phyloP scores from a whole-genome alignment of 2,329 filamentous ascomycete species.

The Monilinia polystroma region DNA sequence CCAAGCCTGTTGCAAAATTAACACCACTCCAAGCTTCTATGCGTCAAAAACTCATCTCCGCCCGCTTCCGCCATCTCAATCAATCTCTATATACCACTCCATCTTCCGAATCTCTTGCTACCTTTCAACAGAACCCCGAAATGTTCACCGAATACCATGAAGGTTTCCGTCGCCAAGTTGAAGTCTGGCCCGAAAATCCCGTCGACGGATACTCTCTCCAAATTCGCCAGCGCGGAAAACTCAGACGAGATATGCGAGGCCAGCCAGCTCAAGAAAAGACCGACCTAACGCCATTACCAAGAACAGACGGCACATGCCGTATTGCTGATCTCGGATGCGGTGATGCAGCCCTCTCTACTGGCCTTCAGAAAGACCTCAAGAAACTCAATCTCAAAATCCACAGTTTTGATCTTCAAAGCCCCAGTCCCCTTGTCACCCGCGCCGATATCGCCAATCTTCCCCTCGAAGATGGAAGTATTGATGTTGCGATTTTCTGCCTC shows the following conservation, averaged over 20 bases:
- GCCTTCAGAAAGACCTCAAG: slow-evolving; percentile 61
- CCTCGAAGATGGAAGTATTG: slow-evolving; percentile 69
- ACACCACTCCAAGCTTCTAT: slow-evolving; percentile 93
- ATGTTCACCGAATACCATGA: slow-evolving; percentile 97
- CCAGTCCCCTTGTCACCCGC: slow-evolving; percentile 73
- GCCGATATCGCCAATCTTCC: slow-evolving; percentile 88
- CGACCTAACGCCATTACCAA: slow-evolving; percentile 54
- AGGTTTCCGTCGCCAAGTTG: slow-evolving; percentile 92
- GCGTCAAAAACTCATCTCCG: slow-evolving; percentile 90
- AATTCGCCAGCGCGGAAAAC: slow-evolving; percentile 65
- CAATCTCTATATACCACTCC: slow-evolving; percentile 93
- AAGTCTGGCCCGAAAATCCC: slow-evolving; percentile 95
- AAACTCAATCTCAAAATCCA: slow-evolving; percentile 71
- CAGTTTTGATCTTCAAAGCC: slow-evolving; percentile 84
- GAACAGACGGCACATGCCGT: slow-evolving; percentile 69
- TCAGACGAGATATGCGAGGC: slow-evolving; percentile 40
- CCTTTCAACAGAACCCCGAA: slow-evolving; percentile 83
- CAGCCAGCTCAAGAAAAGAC: slow-evolving; percentile 31
- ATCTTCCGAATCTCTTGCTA: slow-evolving; percentile 74
- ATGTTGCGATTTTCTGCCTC: slow-evolving; percentile 91
- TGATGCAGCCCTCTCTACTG: slow-evolving; percentile 76
- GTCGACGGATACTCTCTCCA: slow-evolving; percentile 80
- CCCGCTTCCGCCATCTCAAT: slow-evolving; percentile 95
- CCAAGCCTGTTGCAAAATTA: slow-evolving; percentile 56
- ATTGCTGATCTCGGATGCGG: slow-evolving; percentile 94